Percentiles rank a stretch among this genome's conserved stretches.
Conservation (phyloP, 2,329 filamentous ascomycete species). For the Fusarium nematophilum region DNA sequence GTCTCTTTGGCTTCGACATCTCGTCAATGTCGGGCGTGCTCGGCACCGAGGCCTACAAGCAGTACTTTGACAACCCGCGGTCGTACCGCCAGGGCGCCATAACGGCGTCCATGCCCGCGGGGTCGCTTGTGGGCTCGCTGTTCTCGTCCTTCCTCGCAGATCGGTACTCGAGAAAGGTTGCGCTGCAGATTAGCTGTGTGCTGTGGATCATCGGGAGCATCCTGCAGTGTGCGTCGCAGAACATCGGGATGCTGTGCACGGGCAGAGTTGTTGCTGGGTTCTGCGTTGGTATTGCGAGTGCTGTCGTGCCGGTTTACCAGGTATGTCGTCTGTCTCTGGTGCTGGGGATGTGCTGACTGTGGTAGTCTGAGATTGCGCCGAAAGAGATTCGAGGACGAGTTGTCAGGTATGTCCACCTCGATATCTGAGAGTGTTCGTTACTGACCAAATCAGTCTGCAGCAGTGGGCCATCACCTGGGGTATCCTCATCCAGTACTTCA, state of each 20-base stretch:
- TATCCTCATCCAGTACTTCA: constrained; percentile 74
- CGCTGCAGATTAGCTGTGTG: constrained; percentile 61
- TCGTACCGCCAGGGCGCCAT: constrained; percentile 75
- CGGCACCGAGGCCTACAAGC: constrained; percentile 75
- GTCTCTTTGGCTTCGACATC: constrained; percentile 83
- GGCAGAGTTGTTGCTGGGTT: constrained; percentile 79
- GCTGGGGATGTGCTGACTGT: not conserved
- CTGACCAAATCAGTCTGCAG: constrained; percentile 71
- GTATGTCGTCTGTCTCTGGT: constrained; percentile 15
- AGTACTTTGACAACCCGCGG: constrained; percentile 74
- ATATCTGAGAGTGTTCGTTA: too few relatives aligned
- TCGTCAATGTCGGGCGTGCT: constrained; percentile 78
- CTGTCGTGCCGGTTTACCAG: constrained; percentile 77
- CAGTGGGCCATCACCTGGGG: constrained; percentile 80
- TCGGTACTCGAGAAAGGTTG: constrained; percentile 59
- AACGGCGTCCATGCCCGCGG: constrained; percentile 79
- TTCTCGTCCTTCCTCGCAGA: constrained; percentile 63
- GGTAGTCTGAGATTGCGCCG: constrained; percentile 68
- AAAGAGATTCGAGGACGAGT: constrained; percentile 69
- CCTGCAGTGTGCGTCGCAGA: constrained; percentile 71
- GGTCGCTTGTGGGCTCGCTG: constrained; percentile 72
- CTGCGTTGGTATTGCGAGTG: constrained; percentile 79
- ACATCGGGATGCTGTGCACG: constrained; percentile 76
- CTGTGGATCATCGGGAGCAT: constrained; percentile 63
- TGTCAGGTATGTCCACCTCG: constrained; percentile 57